These are phyloP conservation scores for Rhynchospora tenuis DNA, from an alignment of 176 grass and related monocot genomes.

Conservation along the genomic window DNA sequence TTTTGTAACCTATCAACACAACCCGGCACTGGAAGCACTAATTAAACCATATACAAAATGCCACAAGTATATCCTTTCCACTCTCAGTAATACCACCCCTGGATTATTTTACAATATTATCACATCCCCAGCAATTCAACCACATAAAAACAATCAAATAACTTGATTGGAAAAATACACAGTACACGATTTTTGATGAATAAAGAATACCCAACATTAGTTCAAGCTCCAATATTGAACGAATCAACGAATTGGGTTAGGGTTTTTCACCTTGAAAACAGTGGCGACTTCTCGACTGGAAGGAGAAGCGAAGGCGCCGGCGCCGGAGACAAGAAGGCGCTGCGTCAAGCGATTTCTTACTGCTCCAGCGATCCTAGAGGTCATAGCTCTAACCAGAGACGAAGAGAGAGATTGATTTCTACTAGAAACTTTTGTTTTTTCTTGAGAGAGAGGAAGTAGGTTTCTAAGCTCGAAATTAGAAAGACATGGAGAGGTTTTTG, in stretches of 20 bases:
- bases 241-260: neutral
- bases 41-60: too few species aligned
- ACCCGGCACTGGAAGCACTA: too few species aligned
- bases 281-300: neutral
- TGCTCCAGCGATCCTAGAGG: constrained; percentile 11
- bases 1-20: too few species aligned
- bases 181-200: neutral
- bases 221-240: too few species aligned
- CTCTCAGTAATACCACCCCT: too few species aligned
- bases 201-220: too few species aligned
- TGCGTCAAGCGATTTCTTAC: neutral
- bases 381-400: neutral
- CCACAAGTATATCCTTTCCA: too few species aligned
- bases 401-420: neutral
- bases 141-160: neutral
- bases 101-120: too few species aligned
- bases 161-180: neutral
- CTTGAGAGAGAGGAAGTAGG: neutral
- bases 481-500: neutral
- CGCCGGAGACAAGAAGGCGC: neutral
- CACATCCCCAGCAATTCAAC: too few species aligned
- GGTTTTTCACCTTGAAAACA: constrained; percentile 9
- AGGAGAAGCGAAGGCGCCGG: neutral
- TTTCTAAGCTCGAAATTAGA: neutral
- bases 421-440: neutral